Conservation (phyloP, 2,329 filamentous ascomycete species). For the Hyphodiscus sp. region DNA sequence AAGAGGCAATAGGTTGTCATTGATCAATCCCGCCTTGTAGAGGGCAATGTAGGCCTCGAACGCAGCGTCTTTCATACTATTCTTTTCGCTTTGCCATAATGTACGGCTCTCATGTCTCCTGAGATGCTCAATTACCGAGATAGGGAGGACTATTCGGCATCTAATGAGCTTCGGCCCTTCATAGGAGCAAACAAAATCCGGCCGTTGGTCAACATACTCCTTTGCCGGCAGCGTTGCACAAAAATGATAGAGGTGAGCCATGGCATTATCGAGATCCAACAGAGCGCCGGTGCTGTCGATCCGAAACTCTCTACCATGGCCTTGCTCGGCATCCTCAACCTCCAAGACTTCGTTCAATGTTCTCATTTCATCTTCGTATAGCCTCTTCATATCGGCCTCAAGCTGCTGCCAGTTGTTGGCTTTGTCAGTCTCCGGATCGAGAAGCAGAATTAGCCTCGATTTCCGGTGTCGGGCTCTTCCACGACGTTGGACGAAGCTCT, state of each 20-base stretch:
- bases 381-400: constrained; percentile 62
- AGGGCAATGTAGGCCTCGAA: constrained; percentile 60
- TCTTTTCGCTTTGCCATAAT: constrained; percentile 60
- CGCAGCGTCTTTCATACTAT: constrained; percentile 55
- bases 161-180: constrained; percentile 36
- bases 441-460: constrained; percentile 44
- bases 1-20: constrained; percentile 65
- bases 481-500: constrained; percentile 59
- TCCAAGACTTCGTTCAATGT: constrained; percentile 15
- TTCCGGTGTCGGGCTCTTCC: constrained; percentile 56
- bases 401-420: constrained; percentile 54
- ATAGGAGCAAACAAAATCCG: constrained; percentile 54
- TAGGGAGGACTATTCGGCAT: constrained; percentile 65
- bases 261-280: constrained; percentile 67
- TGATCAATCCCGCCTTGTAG: constrained; percentile 62
- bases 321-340: constrained; percentile 27
- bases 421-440: constrained; percentile 36
- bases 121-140: constrained; percentile 57
- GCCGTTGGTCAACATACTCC: constrained; percentile 57
- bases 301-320: constrained; percentile 32
- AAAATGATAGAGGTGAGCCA: constrained; percentile 75
- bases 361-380: constrained; percentile 31
- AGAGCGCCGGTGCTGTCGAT: constrained; percentile 49
- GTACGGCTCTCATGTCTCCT: constrained; percentile 45
- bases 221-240: constrained; percentile 51